Percentiles rank a stretch among this genome's conserved stretches.
Conservation (phyloP, 495 filamentous ascomycete species). For the Aspergillus haitiensis region DNA sequence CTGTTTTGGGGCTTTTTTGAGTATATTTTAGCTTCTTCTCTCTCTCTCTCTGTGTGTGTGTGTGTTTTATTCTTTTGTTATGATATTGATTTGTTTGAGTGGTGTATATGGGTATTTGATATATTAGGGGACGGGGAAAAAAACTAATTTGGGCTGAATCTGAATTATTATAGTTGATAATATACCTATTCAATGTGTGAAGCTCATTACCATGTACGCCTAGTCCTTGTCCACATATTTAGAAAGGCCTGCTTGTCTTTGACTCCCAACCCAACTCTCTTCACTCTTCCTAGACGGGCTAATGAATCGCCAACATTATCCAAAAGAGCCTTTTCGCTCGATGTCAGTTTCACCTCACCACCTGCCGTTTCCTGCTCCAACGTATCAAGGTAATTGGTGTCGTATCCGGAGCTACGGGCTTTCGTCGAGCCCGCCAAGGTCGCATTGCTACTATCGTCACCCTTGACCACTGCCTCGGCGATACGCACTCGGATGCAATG, state of each 20-base stretch:
- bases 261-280: slow-evolving; percentile 80
- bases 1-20: slow-evolving; percentile 30
- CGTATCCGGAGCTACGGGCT: slow-evolving; percentile 37
- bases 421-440: slow-evolving; percentile 4
- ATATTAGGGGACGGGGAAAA: too few species aligned
- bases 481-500: slow-evolving; percentile 90
- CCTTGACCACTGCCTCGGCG: slow-evolving; percentile 64
- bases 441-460: slow-evolving; percentile 25
- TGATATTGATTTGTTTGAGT: too few species aligned
- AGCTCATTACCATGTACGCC: slow-evolving; percentile 33
- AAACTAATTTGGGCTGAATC: too few species aligned
- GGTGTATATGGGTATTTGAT: too few species aligned
- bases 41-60: neutral
- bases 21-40: neutral
- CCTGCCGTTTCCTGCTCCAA: slow-evolving; percentile 38
- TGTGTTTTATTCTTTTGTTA: slow-evolving; percentile 6
- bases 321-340: slow-evolving; percentile 61
- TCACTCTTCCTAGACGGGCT: slow-evolving; percentile 87
- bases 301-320: slow-evolving; percentile 81
- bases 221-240: slow-evolving; percentile 52
- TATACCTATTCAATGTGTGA: neutral
- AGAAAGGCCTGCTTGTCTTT: slow-evolving; percentile 83
- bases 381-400: slow-evolving; percentile 53
- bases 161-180: neutral
- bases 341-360: slow-evolving; percentile 32